Evolutionary conservation across 2,329 filamentous ascomycete genomes (phyloP), one percentile per base, ranked within the genome.

Genomic region (Arthrinium puccinioides): DNA sequence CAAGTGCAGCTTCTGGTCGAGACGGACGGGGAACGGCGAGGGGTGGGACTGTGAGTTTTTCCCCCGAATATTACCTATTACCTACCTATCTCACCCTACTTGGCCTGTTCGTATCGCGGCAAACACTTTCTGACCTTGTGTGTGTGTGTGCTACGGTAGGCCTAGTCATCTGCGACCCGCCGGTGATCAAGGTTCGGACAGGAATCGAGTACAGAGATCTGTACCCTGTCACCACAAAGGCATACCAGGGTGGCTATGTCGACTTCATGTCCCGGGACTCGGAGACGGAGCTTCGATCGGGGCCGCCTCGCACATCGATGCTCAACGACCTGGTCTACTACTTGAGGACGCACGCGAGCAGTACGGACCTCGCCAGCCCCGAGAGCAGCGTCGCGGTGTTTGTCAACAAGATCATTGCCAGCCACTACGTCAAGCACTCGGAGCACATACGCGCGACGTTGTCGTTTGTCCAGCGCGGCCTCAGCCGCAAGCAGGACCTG

Each of bases 271-370:
- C 49, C 2, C 43, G 10, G 39, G 16, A 46, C 3, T 43, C 9
- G 39, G 15, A 10, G 20, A 10, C 16, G 16, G 27, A 15, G 23
- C 18, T 10, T 4, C 36, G 10, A 27, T 21, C 10, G 10, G 49
- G 45, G 2, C 51, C 51, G 6, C 47, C 43, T 9, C 32, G 49
- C 13, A 44, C 40, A 1, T 48, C 38, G 6, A 32, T 52, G 39
- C 41, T 47, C 16, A 42, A 52, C n/a, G 51, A 53, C 21, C 39
- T 53, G 13, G 37, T 44, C 11, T 53, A 46, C 32, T 53, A 52
- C 30, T 38, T 52, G 18, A 25, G 38, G 30, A 40, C 35, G 6
- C 45, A 53, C 38, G 37, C 41, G 26, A 37, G 37, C 7, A 36
- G 38, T 5, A 39, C 39, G 14, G 40, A 36, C 26, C n/a, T 38